These are phyloP conservation scores for Debaryomyces coudertii DNA, from an alignment of 1,139 yeast genomes.

Conservation along the genomic window DNA sequence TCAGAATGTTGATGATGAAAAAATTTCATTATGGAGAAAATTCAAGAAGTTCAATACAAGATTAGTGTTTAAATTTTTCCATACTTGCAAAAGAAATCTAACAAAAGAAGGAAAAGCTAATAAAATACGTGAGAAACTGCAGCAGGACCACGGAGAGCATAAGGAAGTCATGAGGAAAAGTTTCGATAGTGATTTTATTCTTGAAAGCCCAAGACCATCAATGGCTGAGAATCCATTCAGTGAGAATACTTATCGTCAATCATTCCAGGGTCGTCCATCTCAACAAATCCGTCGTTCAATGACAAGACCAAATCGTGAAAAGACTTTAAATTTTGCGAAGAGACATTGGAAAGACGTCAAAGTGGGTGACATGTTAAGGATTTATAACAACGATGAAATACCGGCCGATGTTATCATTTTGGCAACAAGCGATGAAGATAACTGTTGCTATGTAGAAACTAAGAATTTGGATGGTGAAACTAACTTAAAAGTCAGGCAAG, in stretches of 20 bases:
- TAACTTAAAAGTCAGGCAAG: conserved; percentile 55
- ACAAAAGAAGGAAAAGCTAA: conserved; percentile 44
- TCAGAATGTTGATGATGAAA: conserved; percentile 49
- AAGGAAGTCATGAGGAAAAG: conserved; percentile 28
- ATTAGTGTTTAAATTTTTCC: conserved; percentile 32
- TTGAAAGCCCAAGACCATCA: conserved; percentile 22
- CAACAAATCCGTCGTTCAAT: conserved; percentile 13
- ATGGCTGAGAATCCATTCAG: conserved; percentile 25
- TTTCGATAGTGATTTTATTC: conserved; percentile 34
- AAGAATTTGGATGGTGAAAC: conserved; percentile 67
- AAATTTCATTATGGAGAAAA: conserved; percentile 59
- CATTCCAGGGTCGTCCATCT: conserved; percentile 28
- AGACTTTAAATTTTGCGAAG: conserved; percentile 33
- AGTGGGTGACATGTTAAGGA: conserved; percentile 57
- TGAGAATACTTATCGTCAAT: conserved; percentile 22
- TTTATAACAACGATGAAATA: conserved; percentile 58
- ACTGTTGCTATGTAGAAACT: conserved; percentile 59
- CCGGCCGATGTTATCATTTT: conserved; percentile 59
- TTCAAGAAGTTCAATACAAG: conserved; percentile 56
- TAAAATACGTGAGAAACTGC: conserved; percentile 28
- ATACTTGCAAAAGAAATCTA: conserved; percentile 32
- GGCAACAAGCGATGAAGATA: conserved; percentile 56
- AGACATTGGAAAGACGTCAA: conserved; percentile 56
- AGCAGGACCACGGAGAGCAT: conserved; percentile 14
- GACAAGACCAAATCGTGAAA: conserved; percentile 14